Conservation (phyloP, 768 basidiomycete species). For the Panellus pusillus region DNA sequence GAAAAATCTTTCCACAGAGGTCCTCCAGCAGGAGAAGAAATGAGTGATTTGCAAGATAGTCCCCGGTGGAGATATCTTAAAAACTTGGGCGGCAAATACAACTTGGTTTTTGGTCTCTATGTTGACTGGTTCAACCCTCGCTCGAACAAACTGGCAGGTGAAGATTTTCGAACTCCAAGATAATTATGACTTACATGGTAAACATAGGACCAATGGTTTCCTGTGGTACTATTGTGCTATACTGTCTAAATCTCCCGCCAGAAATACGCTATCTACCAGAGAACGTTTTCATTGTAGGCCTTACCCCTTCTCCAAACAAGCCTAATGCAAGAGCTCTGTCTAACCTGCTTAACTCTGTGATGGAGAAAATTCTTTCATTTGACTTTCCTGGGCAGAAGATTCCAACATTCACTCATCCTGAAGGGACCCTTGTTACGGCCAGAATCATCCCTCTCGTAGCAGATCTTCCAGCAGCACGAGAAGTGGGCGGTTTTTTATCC, state of each 20-base stretch:
- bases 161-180: no score
- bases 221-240: slow-evolving; percentile 16
- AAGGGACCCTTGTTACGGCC: slow-evolving; percentile 7
- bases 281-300: slow-evolving; percentile 25
- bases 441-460: slow-evolving; percentile 16
- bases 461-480: slow-evolving; percentile 16
- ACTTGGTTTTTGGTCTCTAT: slow-evolving; percentile 22
- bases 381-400: no score
- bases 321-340: slow-evolving; percentile 14
- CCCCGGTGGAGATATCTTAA: slow-evolving; percentile 3
- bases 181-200: no score
- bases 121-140: slow-evolving; percentile 27
- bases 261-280: slow-evolving; percentile 22
- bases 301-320: slow-evolving; percentile 28
- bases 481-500: slow-evolving; percentile 16
- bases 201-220: not conserved
- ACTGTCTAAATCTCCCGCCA: slow-evolving; percentile 28
- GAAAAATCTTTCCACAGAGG: not conserved
- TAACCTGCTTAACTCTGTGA: slow-evolving; percentile 3
- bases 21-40: not conserved
- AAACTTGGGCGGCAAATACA: not conserved
- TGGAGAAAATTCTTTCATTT: not conserved
- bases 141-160: slow-evolving; percentile 23
- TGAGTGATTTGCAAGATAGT: slow-evolving; percentile 15
- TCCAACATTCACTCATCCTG: slow-evolving; percentile 9